Conservation (phyloP, 2,329 filamentous ascomycete species). For the Epichloe glyceriae region DNA sequence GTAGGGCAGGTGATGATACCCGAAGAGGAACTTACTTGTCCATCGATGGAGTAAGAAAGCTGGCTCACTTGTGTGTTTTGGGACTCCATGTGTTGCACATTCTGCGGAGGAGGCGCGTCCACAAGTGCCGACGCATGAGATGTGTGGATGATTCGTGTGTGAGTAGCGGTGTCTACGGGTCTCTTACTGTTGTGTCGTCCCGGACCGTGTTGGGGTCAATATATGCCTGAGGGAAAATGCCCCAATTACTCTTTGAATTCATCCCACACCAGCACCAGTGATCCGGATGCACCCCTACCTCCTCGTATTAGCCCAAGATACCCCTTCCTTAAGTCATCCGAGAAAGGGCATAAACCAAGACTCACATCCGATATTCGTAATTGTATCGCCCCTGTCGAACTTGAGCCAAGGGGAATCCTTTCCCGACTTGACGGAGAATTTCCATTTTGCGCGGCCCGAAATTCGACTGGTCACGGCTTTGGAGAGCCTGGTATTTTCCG, state of each 20-base stretch:
- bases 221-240: conserved; percentile 39
- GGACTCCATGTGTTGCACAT: neutral
- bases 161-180: too few relatives aligned
- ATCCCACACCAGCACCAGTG: conserved; percentile 45
- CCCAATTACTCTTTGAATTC: conserved; percentile 37
- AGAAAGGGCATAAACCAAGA: conserved; percentile 5
- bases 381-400: conserved; percentile 55
- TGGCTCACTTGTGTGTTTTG: neutral
- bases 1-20: neutral
- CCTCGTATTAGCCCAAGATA: conserved; percentile 1
- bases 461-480: conserved; percentile 33
- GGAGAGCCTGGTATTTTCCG: conserved; percentile 30
- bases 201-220: conserved; percentile 32
- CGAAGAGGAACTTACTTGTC: neutral
- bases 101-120: too few relatives aligned
- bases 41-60: neutral
- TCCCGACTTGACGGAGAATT: conserved; percentile 33
- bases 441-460: conserved; percentile 38
- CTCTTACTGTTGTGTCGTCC: conserved; percentile 12
- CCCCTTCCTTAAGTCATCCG: neutral
- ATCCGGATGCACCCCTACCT: conserved; percentile 29
- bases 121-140: too few relatives aligned
- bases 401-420: conserved; percentile 36
- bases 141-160: too few relatives aligned
- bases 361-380: conserved; percentile 49